Conservation (phyloP, 2,329 filamentous ascomycete species). For the Zymoseptoria pseudotritici region DNA sequence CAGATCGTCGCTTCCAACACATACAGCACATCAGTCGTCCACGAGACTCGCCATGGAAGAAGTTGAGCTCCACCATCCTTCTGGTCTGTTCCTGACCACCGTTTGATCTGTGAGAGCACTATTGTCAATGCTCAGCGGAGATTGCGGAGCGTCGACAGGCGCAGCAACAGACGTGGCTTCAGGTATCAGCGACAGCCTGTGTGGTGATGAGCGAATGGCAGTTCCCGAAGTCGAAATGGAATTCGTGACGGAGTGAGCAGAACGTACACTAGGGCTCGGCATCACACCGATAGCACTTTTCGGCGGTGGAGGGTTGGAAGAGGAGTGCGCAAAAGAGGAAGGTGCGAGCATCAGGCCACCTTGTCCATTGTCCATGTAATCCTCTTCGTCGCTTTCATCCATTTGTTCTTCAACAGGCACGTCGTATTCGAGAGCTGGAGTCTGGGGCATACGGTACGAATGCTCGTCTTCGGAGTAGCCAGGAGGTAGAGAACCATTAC, state of each 20-base stretch:
- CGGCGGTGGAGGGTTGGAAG: conserved; percentile 2
- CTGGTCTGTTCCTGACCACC: conserved; percentile 12
- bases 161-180: background rate
- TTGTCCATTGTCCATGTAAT: conserved; percentile 15
- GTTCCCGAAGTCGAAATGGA: conserved; percentile 1
- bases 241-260: conserved; percentile 7
- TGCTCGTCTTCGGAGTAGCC: conserved; percentile 25
- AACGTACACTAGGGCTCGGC: conserved; percentile 8
- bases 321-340: conserved; percentile 14
- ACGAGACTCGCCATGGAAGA: conserved; percentile 9
- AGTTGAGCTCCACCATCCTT: conserved; percentile 19
- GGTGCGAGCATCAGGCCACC: conserved; percentile 7
- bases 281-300: conserved; percentile 1
- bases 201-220: background rate
- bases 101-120: conserved; percentile 12
- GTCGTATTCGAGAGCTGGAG: conserved; percentile 16
- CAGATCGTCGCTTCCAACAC: background rate
- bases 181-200: background rate
- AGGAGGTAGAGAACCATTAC: conserved; percentile 20
- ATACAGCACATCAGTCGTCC: background rate
- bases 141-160: background rate
- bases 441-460: conserved; percentile 8
- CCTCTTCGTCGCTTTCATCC: conserved; percentile 24
- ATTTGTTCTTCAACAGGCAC: conserved; percentile 20
- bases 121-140: conserved; percentile 3